Conservation (phyloP, 169 alveolate species). For the Plasmodium coatneyi region DNA sequence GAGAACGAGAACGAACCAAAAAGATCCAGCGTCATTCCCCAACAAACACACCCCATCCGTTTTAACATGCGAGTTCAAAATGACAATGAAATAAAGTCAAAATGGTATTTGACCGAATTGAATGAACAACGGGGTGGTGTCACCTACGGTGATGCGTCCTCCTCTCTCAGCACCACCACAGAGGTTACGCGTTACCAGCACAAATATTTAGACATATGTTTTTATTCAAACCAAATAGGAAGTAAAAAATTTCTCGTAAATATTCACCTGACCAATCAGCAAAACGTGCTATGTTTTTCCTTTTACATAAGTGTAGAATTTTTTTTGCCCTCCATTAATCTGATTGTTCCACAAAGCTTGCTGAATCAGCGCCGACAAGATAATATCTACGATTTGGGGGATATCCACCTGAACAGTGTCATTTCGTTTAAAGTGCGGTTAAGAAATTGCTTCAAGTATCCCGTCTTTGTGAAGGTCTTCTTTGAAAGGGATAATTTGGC, state of each 20-base stretch:
- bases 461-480: slow-evolving; percentile 31
- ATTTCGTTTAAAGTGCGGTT: slow-evolving; percentile 55
- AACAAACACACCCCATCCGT: slow-evolving; percentile 1
- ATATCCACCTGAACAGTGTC: slow-evolving; percentile 46
- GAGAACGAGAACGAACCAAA: slow-evolving; percentile 17
- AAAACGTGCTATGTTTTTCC: slow-evolving; percentile 30
- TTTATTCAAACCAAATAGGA: slow-evolving; percentile 61
- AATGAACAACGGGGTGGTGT: background rate
- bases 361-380: slow-evolving; percentile 10
- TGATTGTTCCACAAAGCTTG: slow-evolving; percentile 17
- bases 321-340: slow-evolving; percentile 58
- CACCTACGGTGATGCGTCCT: background rate
- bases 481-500: slow-evolving; percentile 1
- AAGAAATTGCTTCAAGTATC: slow-evolving; percentile 56
- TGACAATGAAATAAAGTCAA: slow-evolving; percentile 38
- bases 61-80: slow-evolving; percentile 22
- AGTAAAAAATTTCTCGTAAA: slow-evolving; percentile 59
- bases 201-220: slow-evolving; percentile 65
- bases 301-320: slow-evolving; percentile 67
- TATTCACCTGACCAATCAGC: slow-evolving; percentile 6
- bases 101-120: slow-evolving; percentile 23
- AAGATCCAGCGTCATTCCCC: background rate
- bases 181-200: slow-evolving; percentile 54
- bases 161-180: background rate
- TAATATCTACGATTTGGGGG: slow-evolving; percentile 41